phyloP scores from a whole-genome alignment of 345 rosid species.

The Euphorbia peplus region DNA sequence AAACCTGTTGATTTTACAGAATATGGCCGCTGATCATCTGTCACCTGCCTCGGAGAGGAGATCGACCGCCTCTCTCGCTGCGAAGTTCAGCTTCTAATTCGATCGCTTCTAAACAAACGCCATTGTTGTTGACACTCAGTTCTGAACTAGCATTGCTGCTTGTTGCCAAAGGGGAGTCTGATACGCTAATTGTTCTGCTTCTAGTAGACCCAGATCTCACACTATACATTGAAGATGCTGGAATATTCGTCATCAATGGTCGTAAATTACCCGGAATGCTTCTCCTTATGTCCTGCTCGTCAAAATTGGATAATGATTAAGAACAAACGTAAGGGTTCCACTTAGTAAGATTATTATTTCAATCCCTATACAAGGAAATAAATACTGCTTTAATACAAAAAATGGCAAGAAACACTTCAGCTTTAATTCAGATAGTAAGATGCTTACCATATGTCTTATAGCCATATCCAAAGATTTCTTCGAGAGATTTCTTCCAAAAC shows the following conservation, averaged over 20 bases:
- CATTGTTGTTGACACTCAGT: slow-evolving; percentile 75
- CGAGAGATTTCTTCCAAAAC: slow-evolving; percentile 91
- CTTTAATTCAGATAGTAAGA: neutral
- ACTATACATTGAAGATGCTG: slow-evolving; percentile 96
- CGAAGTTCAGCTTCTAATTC: slow-evolving; percentile 65
- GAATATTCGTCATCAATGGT: slow-evolving; percentile 90
- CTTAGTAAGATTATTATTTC: neutral
- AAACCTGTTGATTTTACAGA: neutral
- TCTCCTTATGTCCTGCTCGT: slow-evolving; percentile 81
- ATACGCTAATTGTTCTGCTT: slow-evolving; percentile 64
- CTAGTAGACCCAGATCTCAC: slow-evolving; percentile 80
- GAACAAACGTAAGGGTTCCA: neutral
- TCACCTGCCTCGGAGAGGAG: slow-evolving; percentile 75
- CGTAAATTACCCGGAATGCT: slow-evolving; percentile 84
- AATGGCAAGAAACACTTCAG: neutral
- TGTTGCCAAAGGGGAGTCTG: slow-evolving; percentile 90
- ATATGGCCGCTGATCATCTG: neutral
- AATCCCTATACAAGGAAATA: neutral
- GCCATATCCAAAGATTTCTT: slow-evolving; percentile 99
- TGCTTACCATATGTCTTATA: slow-evolving; percentile 89
- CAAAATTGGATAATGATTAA: slow-evolving; percentile 14
- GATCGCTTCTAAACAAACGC: slow-evolving; percentile 51
- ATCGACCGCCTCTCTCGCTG: slow-evolving; percentile 59
- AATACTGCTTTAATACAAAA: neutral
- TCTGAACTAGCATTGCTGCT: slow-evolving; percentile 98